Base-by-base conservation (phyloP, 1,284 basidiomycete species). In the Takashimella tepidaria region DNA sequence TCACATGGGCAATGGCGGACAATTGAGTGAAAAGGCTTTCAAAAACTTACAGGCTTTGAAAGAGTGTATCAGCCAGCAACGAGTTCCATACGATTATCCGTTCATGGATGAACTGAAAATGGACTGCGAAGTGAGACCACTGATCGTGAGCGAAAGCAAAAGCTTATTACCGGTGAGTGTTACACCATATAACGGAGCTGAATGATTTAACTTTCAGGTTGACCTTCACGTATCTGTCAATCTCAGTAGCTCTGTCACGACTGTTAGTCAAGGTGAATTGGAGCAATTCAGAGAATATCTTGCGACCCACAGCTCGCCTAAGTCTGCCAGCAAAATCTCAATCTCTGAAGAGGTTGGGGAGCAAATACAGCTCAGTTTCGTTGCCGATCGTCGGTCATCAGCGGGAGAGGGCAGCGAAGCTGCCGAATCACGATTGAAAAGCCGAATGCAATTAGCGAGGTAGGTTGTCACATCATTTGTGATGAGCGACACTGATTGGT, bases 91-190 rank as follows among this genome's bases (percentile, higher is more conserved):
- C 59, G 68, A 71, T 49, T 76, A 74, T 50, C 74, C 74, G 3
- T 76, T 62, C 53, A 72, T 72, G 60, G 69, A 73, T 45, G 65
- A 62, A 4, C 60, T 75, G 43, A 69, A 69, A 55, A 75, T 76
- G 67, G 67, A 71, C 23, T 66, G 63, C 41, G 64, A 66, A 22
- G 53, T 73, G 1, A 59, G 65, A 43, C 54, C 63, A 4, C 47
- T 69, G 1, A 61, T 76, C 8, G 55, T 70, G 25, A 67, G 68
- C 37, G 68, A 74, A 50, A 72, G 67, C n/a, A 72, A 69, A 56
- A 69, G 61, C 45, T 50, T 76, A 40, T 50, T 75, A 11, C 73
- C 73, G 13, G 70, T 71, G 47, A 56, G 67, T 61, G 13, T 21
- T 25, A 8, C 47, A 6, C 43, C 5, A 37, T 22, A 12, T n/a